Conservation (phyloP, 1,139 yeast genomes). For the Yamadazyma epiphylla region DNA sequence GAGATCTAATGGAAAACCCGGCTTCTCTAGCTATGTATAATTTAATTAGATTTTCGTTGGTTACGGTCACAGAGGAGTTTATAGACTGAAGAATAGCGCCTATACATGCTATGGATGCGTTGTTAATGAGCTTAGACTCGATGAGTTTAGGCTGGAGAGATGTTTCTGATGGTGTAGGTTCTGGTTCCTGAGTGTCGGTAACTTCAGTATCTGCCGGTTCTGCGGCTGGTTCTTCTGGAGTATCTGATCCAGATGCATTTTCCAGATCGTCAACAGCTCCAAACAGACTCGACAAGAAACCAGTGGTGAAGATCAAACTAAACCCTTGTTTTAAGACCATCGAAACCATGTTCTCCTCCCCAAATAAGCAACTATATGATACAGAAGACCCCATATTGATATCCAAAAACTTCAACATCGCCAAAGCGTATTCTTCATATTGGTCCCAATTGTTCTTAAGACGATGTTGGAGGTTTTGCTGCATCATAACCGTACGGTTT, state of each 20-base stretch:
- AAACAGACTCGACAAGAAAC: constrained; percentile 18
- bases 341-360: no score
- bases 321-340: no score
- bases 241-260: constrained; percentile 2
- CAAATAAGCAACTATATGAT: no score
- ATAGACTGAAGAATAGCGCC: constrained; percentile 25
- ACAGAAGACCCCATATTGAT: constrained; percentile 31
- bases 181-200: constrained; percentile 3
- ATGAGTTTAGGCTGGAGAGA: constrained; percentile 14
- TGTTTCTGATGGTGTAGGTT: no score
- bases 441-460: constrained; percentile 24
- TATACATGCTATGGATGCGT: constrained; percentile 39
- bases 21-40: constrained; percentile 70
- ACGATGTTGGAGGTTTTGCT: constrained; percentile 13
- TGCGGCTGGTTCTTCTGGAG: constrained; percentile 3
- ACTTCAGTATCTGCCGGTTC: not conserved
- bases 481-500: constrained; percentile 17
- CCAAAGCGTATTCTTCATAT: constrained; percentile 28
- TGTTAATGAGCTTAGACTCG: constrained; percentile 39
- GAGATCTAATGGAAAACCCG: constrained; percentile 84
- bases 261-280: no score
- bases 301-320: constrained; percentile 30
- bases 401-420: constrained; percentile 34
- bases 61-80: constrained; percentile 17
- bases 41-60: constrained; percentile 47